Conservation (phyloP, 805 yeast genomes). For the Vanderwaltozyma tropicalis region DNA sequence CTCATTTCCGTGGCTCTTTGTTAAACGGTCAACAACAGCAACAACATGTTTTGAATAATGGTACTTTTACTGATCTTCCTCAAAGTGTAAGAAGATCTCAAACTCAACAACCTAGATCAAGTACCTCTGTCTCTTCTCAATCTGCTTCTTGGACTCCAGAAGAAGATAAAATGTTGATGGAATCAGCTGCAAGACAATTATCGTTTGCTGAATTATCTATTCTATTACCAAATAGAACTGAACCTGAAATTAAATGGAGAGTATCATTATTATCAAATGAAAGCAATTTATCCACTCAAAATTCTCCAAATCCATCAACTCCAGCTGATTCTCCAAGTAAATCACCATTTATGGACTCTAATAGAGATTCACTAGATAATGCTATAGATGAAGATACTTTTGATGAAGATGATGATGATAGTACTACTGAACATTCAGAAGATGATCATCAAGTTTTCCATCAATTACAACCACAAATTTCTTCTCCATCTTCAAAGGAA, state of each 20-base stretch:
- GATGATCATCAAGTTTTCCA: slow-evolving; percentile 8
- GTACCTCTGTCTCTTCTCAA: not conserved
- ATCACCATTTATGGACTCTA: not conserved
- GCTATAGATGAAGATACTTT: slow-evolving; percentile 3
- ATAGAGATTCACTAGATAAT: not conserved
- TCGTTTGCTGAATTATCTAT: slow-evolving; percentile 65
- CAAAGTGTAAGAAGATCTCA: slow-evolving; percentile 4
- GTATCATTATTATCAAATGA: slow-evolving; percentile 28
- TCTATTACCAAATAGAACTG: slow-evolving; percentile 61
- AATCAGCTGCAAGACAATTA: slow-evolving; percentile 46
- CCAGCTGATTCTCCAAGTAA: slow-evolving; percentile 4
- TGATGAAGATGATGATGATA: slow-evolving; percentile 3
- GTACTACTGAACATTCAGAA: not conserved
- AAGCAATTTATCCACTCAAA: not conserved
- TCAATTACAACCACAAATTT: slow-evolving; percentile 1
- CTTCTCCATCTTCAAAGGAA: slow-evolving; percentile 9
- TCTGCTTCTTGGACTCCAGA: slow-evolving; percentile 40
- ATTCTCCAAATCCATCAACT: slow-evolving; percentile 14
- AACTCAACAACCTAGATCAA: slow-evolving; percentile 1
- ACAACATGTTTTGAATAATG: too few relatives aligned
- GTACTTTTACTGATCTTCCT: slow-evolving; percentile 15
- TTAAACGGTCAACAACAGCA: too few relatives aligned
- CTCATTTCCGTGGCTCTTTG: too few relatives aligned
- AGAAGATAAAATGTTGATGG: slow-evolving; percentile 58
- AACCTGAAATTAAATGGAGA: slow-evolving; percentile 60